These are phyloP conservation scores for Microdochium paspali DNA, from an alignment of 2,329 filamentous ascomycete genomes.

Conservation along the genomic window DNA sequence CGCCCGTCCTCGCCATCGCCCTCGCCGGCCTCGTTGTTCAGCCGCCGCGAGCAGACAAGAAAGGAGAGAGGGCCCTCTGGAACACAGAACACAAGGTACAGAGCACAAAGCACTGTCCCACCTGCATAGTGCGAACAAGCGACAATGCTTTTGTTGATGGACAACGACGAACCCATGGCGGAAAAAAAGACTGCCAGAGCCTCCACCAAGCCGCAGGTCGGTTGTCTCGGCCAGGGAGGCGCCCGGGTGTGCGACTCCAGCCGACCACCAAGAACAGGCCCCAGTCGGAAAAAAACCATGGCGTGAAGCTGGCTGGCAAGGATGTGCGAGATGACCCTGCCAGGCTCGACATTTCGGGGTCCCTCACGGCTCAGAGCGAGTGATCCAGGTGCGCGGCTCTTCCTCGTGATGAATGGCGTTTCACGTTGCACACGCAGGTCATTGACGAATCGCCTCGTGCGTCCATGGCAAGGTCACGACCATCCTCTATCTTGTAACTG, in stretches of 20 bases:
- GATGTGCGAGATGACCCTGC: neutral
- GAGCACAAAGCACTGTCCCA: neutral
- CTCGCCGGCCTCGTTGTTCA: no score
- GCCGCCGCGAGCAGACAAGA: no score
- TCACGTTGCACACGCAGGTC: neutral
- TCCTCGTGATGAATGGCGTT: neutral
- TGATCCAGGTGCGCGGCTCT: neutral
- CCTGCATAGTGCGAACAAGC: neutral
- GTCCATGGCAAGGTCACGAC: neutral
- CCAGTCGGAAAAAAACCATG: neutral
- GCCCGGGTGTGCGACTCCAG: neutral
- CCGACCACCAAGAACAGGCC: neutral
- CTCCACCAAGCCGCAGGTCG: neutral
- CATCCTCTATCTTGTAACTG: neutral
- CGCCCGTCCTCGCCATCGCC: no score
- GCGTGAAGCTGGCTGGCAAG: neutral
- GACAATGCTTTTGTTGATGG: no score
- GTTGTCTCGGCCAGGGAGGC: neutral
- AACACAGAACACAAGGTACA: no score
- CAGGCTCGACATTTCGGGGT: neutral
- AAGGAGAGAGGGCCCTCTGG: no score
- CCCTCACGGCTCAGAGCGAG: neutral
- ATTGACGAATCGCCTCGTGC: neutral
- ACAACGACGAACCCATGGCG: no score
- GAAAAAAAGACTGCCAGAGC: neutral